Conservation (phyloP, 2,329 filamentous ascomycete species). For the Graphium sp. region DNA sequence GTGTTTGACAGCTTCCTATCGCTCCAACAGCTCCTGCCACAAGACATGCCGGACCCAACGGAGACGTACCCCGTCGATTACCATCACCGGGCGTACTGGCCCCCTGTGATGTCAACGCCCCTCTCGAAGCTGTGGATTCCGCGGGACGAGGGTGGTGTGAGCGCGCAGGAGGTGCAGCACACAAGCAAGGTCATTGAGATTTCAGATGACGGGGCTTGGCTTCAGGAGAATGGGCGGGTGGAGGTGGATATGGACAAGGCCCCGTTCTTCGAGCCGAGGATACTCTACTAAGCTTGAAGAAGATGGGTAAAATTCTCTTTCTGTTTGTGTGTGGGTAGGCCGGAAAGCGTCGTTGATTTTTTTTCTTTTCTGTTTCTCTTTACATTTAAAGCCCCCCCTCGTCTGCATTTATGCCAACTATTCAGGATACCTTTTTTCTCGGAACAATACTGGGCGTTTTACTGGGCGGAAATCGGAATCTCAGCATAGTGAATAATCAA, state of each 20-base stretch:
- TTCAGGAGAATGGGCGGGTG: conserved; percentile 29
- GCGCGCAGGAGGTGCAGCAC: conserved; percentile 52
- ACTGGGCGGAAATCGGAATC: too few relatives aligned
- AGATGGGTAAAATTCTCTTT: too few relatives aligned
- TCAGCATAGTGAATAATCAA: too few relatives aligned
- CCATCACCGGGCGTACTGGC: conserved; percentile 48
- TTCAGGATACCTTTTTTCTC: too few relatives aligned
- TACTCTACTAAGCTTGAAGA: conserved; percentile 32
- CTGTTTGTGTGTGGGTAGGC: too few relatives aligned
- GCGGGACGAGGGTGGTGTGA: conserved; percentile 51
- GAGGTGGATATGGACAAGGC: conserved; percentile 18
- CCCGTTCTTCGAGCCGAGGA: conserved; percentile 15
- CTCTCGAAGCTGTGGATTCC: conserved; percentile 62
- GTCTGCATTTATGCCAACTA: too few relatives aligned
- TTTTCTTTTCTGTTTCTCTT: too few relatives aligned
- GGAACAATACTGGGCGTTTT: too few relatives aligned
- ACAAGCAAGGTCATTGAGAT: conserved; percentile 51
- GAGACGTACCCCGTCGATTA: conserved; percentile 37
- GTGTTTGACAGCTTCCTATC: conserved; percentile 56
- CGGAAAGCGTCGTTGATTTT: too few relatives aligned
- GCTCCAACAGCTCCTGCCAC: conserved; percentile 13
- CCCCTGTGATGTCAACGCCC: conserved; percentile 46
- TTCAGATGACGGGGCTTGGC: conserved; percentile 52
- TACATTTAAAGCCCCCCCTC: too few relatives aligned
- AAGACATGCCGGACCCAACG: conserved; percentile 10